Evolutionary conservation across 148 eudicot genomes (phyloP).

Genomic region (Heliamphora exappendiculata): DNA sequence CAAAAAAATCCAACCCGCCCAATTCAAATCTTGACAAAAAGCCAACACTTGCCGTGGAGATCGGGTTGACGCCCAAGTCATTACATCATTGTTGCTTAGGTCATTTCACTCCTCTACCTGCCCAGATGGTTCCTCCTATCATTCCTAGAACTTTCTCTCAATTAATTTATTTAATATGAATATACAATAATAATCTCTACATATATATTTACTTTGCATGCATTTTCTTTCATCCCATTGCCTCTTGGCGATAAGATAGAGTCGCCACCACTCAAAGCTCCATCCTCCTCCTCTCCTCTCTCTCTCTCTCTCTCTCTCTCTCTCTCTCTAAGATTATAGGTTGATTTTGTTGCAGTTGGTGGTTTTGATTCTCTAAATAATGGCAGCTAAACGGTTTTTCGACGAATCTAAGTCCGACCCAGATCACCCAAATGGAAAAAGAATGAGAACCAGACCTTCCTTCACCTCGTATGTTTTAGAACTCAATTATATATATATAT

Average conservation of each 20-base stretch:
- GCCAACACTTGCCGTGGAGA: no score
- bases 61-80: constrained; percentile 25
- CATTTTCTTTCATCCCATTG: neutral
- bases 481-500: neutral
- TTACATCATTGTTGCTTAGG: constrained; percentile 19
- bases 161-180: neutral
- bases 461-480: constrained; percentile 50
- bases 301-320: neutral
- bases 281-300: neutral
- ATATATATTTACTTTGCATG: neutral
- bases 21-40: no score
- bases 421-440: constrained; percentile 35
- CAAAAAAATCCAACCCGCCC: no score
- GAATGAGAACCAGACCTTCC: constrained; percentile 31
- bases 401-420: constrained; percentile 12
- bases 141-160: constrained; percentile 32
- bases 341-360: neutral
- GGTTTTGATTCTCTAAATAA: constrained; percentile 14
- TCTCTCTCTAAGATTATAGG: neutral
- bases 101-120: constrained; percentile 7
- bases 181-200: neutral
- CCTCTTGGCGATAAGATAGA: neutral
- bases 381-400: constrained; percentile 45
- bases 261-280: neutral
- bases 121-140: constrained; percentile 27